phyloP scores from a whole-genome alignment of 2,329 filamentous ascomycete genomes.

The Aurifilum marmelostoma region DNA sequence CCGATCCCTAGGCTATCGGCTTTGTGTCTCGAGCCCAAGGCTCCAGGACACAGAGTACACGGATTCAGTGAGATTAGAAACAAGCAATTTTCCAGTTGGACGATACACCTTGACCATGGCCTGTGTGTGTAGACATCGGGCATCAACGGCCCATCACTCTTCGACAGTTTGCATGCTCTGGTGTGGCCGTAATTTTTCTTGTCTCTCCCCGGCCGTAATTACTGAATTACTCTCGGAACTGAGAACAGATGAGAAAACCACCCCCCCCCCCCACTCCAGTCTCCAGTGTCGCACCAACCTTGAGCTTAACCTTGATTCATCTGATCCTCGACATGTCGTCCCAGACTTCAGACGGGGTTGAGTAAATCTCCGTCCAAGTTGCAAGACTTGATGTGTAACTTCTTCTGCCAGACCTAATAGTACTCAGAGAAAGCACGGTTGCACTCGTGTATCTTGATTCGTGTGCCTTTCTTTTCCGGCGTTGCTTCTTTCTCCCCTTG shows the following conservation, averaged over 20 bases:
- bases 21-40: not conserved
- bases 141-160: not conserved
- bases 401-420: slow-evolving; percentile 15
- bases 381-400: slow-evolving; percentile 27
- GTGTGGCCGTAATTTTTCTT: not conserved
- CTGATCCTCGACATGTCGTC: not conserved
- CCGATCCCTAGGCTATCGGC: no score
- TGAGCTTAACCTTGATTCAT: not conserved
- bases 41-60: not conserved
- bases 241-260: not conserved
- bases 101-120: not conserved
- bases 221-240: not conserved
- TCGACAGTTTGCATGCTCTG: not conserved
- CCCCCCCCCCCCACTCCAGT: no score
- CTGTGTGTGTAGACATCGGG: not conserved
- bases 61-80: not conserved
- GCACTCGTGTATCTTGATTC: not conserved
- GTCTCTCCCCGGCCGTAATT: not conserved
- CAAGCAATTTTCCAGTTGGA: not conserved
- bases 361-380: not conserved
- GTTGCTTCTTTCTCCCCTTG: not conserved
- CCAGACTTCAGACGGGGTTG: not conserved
- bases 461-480: not conserved
- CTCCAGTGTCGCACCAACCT: not conserved
- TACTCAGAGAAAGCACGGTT: not conserved